A percentile compares a stretch with the other conserved stretches of the same genome.
phyloP scores from a whole-genome alignment of 768 basidiomycete species.

The Leccinum boreale region DNA sequence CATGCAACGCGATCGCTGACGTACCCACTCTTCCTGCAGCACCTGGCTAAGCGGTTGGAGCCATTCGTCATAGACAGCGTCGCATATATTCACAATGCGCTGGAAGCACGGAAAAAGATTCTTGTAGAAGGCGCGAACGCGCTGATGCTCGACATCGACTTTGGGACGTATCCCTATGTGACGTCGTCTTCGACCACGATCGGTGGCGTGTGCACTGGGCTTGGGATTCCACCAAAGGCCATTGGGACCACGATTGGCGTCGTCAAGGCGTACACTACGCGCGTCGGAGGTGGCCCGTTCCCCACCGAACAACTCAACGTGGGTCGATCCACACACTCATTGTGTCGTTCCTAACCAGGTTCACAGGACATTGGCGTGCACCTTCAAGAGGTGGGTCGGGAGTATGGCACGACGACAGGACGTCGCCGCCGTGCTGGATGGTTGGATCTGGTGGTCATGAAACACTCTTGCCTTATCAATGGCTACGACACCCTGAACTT shows the following conservation, averaged over 20 bases:
- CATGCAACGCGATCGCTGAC: neutral
- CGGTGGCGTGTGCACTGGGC: constrained; percentile 94
- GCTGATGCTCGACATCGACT: constrained; percentile 97
- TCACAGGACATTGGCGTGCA: constrained; percentile 74
- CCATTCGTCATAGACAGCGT: constrained; percentile 92
- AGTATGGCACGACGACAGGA: constrained; percentile 92
- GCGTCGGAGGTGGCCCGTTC: constrained; percentile 98
- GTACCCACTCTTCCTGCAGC: constrained; percentile 37
- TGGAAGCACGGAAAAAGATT: constrained; percentile 71
- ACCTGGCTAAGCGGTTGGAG: constrained; percentile 74
- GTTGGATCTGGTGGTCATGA: constrained; percentile 95
- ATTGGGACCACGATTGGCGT: constrained; percentile 91
- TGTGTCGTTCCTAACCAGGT: neutral
- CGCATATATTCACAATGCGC: constrained; percentile 76
- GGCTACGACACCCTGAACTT: constrained; percentile 93
- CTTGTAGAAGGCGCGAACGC: constrained; percentile 98
- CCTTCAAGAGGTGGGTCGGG: constrained; percentile 89
- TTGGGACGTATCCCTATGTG: constrained; percentile 97
- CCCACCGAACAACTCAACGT: constrained; percentile 94
- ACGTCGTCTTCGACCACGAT: constrained; percentile 92
- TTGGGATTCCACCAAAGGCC: constrained; percentile 90
- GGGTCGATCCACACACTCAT: constrained; percentile 24
- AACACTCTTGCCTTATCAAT: constrained; percentile 90
- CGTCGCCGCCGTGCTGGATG: constrained; percentile 92
- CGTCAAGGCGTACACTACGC: constrained; percentile 96